A percentile compares a stretch with the other conserved stretches of the same genome.
Conservation (phyloP, 306 rosid genomes). For the Nissolia schottii region DNA sequence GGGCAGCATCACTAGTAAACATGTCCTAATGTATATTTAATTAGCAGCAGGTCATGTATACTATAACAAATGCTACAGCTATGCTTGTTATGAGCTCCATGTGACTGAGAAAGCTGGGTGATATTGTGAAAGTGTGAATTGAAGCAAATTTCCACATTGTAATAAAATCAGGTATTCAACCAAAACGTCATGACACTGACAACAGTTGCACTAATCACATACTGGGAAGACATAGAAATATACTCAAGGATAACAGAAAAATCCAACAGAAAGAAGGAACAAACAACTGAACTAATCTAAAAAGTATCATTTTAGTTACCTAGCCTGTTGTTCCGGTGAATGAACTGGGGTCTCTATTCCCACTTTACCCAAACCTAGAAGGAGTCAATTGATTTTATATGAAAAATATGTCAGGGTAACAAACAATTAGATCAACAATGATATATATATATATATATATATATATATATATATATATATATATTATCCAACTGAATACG, state of each 20-base stretch:
- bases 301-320: constrained; percentile 38
- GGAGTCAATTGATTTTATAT: constrained; percentile 18
- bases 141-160: constrained; percentile 2
- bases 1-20: background rate
- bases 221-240: background rate
- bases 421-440: background rate
- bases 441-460: no score
- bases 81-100: background rate
- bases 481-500: no score
- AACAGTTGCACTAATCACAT: background rate
- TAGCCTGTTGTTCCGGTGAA: constrained; percentile 65
- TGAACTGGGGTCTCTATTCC: constrained; percentile 74
- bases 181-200: constrained; percentile 1
- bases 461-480: no score
- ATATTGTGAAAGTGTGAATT: constrained; percentile 11
- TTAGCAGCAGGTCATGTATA: background rate
- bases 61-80: background rate
- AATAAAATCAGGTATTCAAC: background rate
- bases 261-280: background rate
- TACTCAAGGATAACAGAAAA: background rate
- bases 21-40: background rate
- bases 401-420: constrained; percentile 6
- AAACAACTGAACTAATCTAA: background rate
- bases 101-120: background rate
- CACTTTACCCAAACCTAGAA: constrained; percentile 79